Conservation (phyloP, 805 yeast species). For the Lachancea meyersii region DNA sequence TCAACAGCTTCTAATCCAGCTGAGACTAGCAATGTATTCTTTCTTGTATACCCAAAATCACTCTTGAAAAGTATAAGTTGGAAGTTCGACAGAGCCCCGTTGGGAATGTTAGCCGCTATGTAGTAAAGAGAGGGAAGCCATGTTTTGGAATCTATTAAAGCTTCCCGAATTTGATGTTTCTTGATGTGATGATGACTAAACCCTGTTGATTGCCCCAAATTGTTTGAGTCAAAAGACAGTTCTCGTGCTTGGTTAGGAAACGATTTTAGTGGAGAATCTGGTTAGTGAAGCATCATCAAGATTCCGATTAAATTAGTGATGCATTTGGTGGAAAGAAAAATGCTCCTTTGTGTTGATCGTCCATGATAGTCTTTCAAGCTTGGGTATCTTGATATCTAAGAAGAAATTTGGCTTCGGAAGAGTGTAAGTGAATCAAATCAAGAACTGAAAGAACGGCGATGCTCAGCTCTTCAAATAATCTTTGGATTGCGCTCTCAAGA, state of each 20-base stretch:
- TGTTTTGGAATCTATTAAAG: conserved; percentile 41
- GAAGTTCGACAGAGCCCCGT: conserved; percentile 47
- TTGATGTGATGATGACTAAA: conserved; percentile 46
- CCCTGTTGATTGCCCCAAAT: conserved; percentile 48
- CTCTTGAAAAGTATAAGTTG: conserved; percentile 37
- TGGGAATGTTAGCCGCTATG: conserved; percentile 37
- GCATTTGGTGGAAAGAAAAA: conserved; percentile 51
- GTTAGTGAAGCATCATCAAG: conserved; percentile 40
- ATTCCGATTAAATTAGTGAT: conserved; percentile 46
- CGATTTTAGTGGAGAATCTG: conserved; percentile 45
- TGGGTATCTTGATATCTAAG: too few relatives aligned
- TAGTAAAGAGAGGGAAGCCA: conserved; percentile 39
- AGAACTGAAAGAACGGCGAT: too few relatives aligned
- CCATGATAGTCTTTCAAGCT: too few relatives aligned
- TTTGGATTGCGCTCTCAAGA: too few relatives aligned
- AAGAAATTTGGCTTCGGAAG: too few relatives aligned
- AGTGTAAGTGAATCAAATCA: too few relatives aligned
- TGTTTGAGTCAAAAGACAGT: conserved; percentile 39
- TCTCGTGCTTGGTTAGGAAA: conserved; percentile 41
- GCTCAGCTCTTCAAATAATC: too few relatives aligned
- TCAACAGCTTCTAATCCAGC: too few relatives aligned
- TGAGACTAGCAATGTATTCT: conserved; percentile 35
- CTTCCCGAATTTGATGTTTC: conserved; percentile 44
- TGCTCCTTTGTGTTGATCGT: too few relatives aligned
- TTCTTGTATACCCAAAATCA: conserved; percentile 34